These are phyloP conservation scores for Aspergillus nanangensis DNA, from an alignment of 495 filamentous ascomycete genomes.

Conservation along the genomic window DNA sequence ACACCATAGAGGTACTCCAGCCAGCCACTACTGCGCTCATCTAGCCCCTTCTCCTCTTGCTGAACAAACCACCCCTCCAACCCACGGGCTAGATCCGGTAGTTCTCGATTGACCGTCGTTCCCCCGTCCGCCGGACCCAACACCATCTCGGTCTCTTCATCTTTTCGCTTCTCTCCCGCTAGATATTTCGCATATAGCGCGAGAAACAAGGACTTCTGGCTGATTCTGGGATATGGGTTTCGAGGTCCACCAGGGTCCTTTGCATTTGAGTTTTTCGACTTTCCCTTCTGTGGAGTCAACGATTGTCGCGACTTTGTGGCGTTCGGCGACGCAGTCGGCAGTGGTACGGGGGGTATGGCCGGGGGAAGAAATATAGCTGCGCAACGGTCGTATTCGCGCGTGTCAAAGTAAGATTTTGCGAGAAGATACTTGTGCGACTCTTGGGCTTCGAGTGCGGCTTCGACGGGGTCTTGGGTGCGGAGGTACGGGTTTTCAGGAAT, in stretches of 20 bases:
- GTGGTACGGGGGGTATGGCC: slow-evolving; percentile 57
- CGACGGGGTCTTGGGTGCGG: slow-evolving; percentile 50
- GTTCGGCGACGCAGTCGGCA: slow-evolving; percentile 43
- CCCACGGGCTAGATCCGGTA: slow-evolving; percentile 66
- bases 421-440: slow-evolving; percentile 83
- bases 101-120: slow-evolving; percentile 74
- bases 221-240: slow-evolving; percentile 54
- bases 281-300: slow-evolving; percentile 48
- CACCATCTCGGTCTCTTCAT: slow-evolving; percentile 97
- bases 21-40: slow-evolving; percentile 78
- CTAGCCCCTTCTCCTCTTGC: slow-evolving; percentile 50
- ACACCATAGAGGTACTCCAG: slow-evolving; percentile 95
- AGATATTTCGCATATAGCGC: slow-evolving; percentile 89
- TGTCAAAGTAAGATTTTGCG: slow-evolving; percentile 94
- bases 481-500: slow-evolving; percentile 43
- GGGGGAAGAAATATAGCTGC: slow-evolving; percentile 83
- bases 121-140: slow-evolving; percentile 89
- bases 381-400: slow-evolving; percentile 91
- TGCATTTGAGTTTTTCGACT: slow-evolving; percentile 36
- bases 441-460: slow-evolving; percentile 72
- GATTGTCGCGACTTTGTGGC: slow-evolving; percentile 32
- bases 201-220: slow-evolving; percentile 89
- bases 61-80: slow-evolving; percentile 74
- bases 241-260: slow-evolving; percentile 20
- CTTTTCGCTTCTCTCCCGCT: slow-evolving; percentile 90